Conservation (phyloP, 768 basidiomycete genomes). For the Stropharia rugosoannulata region DNA sequence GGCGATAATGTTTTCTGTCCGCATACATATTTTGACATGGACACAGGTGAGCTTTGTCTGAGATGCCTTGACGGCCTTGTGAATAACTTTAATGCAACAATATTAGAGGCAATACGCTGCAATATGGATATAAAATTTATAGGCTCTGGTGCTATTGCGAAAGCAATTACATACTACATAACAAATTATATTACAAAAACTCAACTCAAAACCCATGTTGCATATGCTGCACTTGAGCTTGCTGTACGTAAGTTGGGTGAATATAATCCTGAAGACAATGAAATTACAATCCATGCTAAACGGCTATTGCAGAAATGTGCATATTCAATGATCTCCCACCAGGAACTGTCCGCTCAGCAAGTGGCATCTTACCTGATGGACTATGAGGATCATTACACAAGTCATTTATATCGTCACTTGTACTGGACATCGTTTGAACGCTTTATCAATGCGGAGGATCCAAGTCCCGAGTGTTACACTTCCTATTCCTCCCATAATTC, state of each 20-base stretch:
- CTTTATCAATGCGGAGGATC: slow-evolving; percentile 17
- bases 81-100: slow-evolving; percentile 41
- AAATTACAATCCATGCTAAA: slow-evolving; percentile 21
- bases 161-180: slow-evolving; percentile 44
- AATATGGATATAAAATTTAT: slow-evolving; percentile 52
- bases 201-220: slow-evolving; percentile 38
- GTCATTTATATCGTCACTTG: slow-evolving; percentile 29
- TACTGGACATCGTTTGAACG: slow-evolving; percentile 35
- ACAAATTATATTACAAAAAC: slow-evolving; percentile 50
- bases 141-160: slow-evolving; percentile 36
- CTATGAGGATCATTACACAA: slow-evolving; percentile 34
- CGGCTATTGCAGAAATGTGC: slow-evolving; percentile 35
- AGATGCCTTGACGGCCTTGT: slow-evolving; percentile 37
- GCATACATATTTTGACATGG: slow-evolving; percentile 21
- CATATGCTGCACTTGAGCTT: slow-evolving; percentile 34
- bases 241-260: slow-evolving; percentile 30
- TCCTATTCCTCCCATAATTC: too few relatives aligned
- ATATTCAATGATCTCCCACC: slow-evolving; percentile 32
- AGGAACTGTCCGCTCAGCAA: slow-evolving; percentile 39
- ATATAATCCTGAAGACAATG: slow-evolving; percentile 16
- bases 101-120: slow-evolving; percentile 32
- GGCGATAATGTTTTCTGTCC: slow-evolving; percentile 13
- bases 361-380: slow-evolving; percentile 33
- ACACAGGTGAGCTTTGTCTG: slow-evolving; percentile 29
- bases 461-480: slow-evolving; percentile 24